Percentiles rank a stretch among this genome's conserved stretches.
Conservation (phyloP, 768 basidiomycete genomes). For the Grammothele lineata region DNA sequence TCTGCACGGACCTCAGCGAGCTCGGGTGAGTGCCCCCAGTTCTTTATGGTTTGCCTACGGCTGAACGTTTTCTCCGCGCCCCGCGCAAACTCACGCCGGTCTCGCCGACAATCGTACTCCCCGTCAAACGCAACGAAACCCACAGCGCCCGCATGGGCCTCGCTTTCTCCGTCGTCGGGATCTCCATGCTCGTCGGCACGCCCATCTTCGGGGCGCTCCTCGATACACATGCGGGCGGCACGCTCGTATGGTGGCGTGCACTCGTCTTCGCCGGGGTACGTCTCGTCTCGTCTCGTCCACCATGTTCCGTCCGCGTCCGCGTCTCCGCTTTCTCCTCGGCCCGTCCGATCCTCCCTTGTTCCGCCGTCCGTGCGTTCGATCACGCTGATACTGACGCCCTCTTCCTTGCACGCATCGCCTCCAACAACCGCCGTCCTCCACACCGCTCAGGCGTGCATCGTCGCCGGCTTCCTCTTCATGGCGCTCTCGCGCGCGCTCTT, state of each 20-base stretch:
- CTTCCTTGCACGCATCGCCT: background rate
- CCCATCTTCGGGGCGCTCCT: constrained; percentile 23
- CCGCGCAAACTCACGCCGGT: too few relatives aligned
- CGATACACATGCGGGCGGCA: constrained; percentile 1
- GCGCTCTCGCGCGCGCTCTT: constrained; percentile 12
- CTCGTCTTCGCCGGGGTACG: constrained; percentile 22
- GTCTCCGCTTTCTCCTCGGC: background rate
- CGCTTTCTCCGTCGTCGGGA: constrained; percentile 18
- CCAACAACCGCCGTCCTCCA: background rate
- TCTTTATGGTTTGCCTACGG: too few relatives aligned
- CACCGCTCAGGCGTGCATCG: constrained; percentile 8
- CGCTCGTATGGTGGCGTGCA: constrained; percentile 17
- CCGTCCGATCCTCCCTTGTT: background rate
- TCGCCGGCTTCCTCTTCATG: constrained; percentile 15
- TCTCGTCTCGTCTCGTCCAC: background rate
- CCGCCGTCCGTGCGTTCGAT: background rate
- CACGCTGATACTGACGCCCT: background rate
- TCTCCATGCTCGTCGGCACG: constrained; percentile 20
- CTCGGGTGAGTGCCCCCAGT: constrained; percentile 22
- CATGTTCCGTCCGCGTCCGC: background rate
- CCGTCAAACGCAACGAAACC: too few relatives aligned
- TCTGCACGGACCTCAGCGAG: constrained; percentile 18
- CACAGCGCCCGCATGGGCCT: constrained; percentile 22
- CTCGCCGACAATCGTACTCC: too few relatives aligned
- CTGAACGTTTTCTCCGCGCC: background rate